Base-by-base conservation (phyloP, 495 filamentous ascomycete genomes). In the Aspergillus heteromorphus region DNA sequence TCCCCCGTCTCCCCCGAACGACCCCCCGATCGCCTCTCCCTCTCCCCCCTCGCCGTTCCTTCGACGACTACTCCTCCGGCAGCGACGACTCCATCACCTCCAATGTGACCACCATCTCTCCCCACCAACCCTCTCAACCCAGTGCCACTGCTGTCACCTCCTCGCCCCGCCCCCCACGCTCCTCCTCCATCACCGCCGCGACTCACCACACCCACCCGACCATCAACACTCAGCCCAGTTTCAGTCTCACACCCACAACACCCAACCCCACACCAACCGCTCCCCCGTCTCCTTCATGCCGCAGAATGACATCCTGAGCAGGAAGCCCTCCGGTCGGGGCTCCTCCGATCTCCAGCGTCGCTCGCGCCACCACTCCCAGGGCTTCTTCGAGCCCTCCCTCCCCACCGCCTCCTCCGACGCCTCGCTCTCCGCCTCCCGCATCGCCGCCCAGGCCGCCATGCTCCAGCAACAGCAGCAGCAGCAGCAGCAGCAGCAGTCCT, bases 401-500 rank as follows among this genome's bases (percentile, higher is more conserved):
- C 88, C 90, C 2, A 88, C 89, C 65, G 82, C 81, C 62, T 79
- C 76, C 69, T 61, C 75, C 75, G 65, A 70, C 76, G 49, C 69
- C 49, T 77, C 77, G 43, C 72, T 89, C 41, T 83, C 85, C 3
- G 88, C 91, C 7, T 92, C 89, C 55, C 83, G 89, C 64, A 95
- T 95, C 60, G 92, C 92, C 17, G 92, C 91, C 20, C 92, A 97
- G 72, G 83, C 92, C 17, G 91, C 91, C 20, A 92, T 96, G 83
- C 87, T 86, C 54, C 80, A 84, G 48, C 81, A 84, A 49, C 75
- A 78, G 40, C 70, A 75, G 51, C 72, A 80, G 77, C 84, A 84
- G 48, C 76, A 80, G 45, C 81, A 83, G 50, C 73, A 78, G 36
- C 68, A 74, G 31, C 49, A 52, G 14, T 45, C 34, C 7, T 8